These are phyloP conservation scores for Eleusine indica DNA, from an alignment of 176 grass and related monocot genomes.

Conservation along the genomic window DNA sequence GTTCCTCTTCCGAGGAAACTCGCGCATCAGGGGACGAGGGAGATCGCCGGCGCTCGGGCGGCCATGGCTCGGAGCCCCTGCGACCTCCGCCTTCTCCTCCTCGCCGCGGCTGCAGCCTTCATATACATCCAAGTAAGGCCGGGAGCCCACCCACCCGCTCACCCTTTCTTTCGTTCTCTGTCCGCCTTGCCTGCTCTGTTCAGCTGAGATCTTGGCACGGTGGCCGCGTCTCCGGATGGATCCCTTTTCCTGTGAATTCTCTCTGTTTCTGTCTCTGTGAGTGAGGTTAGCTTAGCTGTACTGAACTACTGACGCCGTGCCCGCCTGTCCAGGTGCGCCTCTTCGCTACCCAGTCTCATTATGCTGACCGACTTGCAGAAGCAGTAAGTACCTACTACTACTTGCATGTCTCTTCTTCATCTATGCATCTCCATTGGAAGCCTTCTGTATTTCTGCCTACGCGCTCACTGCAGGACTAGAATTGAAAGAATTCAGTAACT, in stretches of 20 bases:
- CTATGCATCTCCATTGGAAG: neutral
- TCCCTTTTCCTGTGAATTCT: neutral
- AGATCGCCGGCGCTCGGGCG: neutral
- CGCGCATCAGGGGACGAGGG: neutral
- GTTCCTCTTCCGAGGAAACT: neutral
- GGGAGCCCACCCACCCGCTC: neutral
- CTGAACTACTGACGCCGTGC: neutral
- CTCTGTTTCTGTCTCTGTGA: neutral
- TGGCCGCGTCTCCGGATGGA: slow-evolving; percentile 1
- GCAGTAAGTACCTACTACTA: slow-evolving; percentile 50
- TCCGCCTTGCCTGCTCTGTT: neutral
- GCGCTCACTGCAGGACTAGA: neutral
- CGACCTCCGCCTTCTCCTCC: slow-evolving; percentile 71
- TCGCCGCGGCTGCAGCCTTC: slow-evolving; percentile 61
- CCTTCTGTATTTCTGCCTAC: neutral
- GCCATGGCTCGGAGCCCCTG: slow-evolving; percentile 62
- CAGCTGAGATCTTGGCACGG: neutral
- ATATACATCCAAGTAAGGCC: slow-evolving; percentile 86
- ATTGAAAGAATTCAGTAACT: neutral
- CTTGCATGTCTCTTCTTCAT: neutral
- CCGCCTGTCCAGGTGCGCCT: slow-evolving; percentile 66
- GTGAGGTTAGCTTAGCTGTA: neutral
- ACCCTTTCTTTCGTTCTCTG: neutral
- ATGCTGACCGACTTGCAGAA: slow-evolving; percentile 70
- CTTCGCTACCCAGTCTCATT: slow-evolving; percentile 72